A percentile compares a stretch with the other conserved stretches of the same genome.
Evolutionary conservation across 1,139 yeast species (phyloP).

Genomic region (Lodderomyces jiufengensis): DNA sequence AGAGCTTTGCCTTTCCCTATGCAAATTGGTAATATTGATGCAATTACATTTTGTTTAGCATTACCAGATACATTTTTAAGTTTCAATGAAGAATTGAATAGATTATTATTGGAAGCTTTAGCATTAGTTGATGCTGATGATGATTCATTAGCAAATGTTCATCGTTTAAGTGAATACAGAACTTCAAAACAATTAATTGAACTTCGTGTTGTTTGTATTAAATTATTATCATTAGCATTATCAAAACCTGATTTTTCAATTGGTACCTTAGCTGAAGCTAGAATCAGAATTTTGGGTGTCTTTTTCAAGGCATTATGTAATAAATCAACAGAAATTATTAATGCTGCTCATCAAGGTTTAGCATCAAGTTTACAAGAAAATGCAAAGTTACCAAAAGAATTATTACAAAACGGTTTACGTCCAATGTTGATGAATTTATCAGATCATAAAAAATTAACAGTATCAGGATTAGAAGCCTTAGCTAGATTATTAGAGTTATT

Average conservation of each 20-base stretch:
- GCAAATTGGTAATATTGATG: constrained; percentile 98
- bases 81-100: constrained; percentile 82
- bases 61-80: constrained; percentile 78
- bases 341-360: constrained; percentile 89
- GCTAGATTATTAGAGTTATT: constrained; percentile 82
- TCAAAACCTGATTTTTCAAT: constrained; percentile 76
- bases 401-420: constrained; percentile 86
- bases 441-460: constrained; percentile 87
- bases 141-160: constrained; percentile 86
- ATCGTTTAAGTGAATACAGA: constrained; percentile 77
- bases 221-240: constrained; percentile 75
- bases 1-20: constrained; percentile 96
- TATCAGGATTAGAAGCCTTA: constrained; percentile 85
- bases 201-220: constrained; percentile 84
- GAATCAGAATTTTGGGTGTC: constrained; percentile 85
- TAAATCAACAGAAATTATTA: constrained; percentile 80
- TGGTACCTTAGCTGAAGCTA: constrained; percentile 75
- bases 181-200: constrained; percentile 86
- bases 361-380: constrained; percentile 81
- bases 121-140: constrained; percentile 98
- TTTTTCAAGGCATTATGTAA: constrained; percentile 92
- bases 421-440: constrained; percentile 95
- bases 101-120: constrained; percentile 83
- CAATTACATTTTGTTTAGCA: constrained; percentile 83
- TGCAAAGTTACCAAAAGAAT: constrained; percentile 86